Conservation (phyloP, 257 asterid genomes). For the Anisodus acutangulus region DNA sequence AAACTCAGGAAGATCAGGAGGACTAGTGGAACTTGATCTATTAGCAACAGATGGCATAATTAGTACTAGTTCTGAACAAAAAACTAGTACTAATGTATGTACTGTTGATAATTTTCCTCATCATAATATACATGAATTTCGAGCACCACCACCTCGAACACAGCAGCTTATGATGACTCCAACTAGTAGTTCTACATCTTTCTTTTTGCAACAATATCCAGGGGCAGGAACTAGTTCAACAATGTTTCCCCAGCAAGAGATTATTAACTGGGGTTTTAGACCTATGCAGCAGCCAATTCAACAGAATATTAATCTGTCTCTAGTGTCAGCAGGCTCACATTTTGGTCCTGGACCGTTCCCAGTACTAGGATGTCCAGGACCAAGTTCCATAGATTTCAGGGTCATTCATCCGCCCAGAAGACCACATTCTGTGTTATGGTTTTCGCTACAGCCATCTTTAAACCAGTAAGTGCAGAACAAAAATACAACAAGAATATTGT, state of each 20-base stretch:
- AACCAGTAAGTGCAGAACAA: conserved; percentile 62
- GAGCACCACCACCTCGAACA: conserved; percentile 36
- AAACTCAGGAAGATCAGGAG: conserved; percentile 12
- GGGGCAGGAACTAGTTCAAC: conserved; percentile 23
- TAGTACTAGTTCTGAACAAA: conserved; percentile 21
- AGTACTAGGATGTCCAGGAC: conserved; percentile 38
- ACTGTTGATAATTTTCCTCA: background rate
- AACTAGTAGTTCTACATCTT: conserved; percentile 28
- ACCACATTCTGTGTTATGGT: conserved; percentile 90
- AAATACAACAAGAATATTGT: too few relatives aligned
- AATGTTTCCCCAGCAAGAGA: conserved; percentile 6
- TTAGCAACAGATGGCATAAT: conserved; percentile 37
- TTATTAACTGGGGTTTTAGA: conserved; percentile 37
- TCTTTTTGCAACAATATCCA: conserved; percentile 43
- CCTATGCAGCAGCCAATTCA: conserved; percentile 39
- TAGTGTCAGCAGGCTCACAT: conserved; percentile 41
- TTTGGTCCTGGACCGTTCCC: conserved; percentile 41
- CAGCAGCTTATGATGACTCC: conserved; percentile 19
- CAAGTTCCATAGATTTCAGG: conserved; percentile 60
- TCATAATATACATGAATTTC: background rate
- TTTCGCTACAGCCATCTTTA: conserved; percentile 70
- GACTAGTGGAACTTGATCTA: conserved; percentile 67
- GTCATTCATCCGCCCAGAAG: conserved; percentile 78
- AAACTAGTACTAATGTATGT: conserved; percentile 14
- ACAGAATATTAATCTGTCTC: conserved; percentile 49